Base-by-base conservation (phyloP, 345 rosid genomes). In the Dovyalis caffra region DNA sequence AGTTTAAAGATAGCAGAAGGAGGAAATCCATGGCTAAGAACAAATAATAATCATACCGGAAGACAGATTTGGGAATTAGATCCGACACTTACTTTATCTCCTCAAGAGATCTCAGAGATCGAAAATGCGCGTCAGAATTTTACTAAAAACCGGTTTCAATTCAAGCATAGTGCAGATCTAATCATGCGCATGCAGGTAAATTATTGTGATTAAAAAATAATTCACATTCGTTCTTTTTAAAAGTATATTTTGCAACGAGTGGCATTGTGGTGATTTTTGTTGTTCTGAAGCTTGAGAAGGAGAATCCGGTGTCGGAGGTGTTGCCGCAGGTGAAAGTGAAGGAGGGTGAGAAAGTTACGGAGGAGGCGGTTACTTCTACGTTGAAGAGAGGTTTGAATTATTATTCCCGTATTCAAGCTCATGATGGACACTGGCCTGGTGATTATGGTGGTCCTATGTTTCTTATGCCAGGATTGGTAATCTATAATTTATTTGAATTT, bases 361-460 rank as follows among this genome's bases (percentile, higher is more conserved):
- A 89, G 66, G 88, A 85, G 78, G 85, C 77, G 60, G 93, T 95
- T 71, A 83, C 81, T 2, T 70, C 26, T 64, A 85, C 93, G 5
- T 81, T 95, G 68, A 86, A 83, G 81, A 93, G 94, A 81, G 96
- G 90, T 70, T 11, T 95, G 76, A 82, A 77, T 80, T 91, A 85
- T 80, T 83, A 90, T 83, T 91, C 99, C 61, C 83, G 87, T 43
- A 75, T 93, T 31, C 98, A 93, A 83, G 97, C 96, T 2, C 84
- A 87, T 57, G 99, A 95, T 63, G 99, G 97, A 37, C 98, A 95
- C 75, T 95, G 99, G 99, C 92, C 97, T 1, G 98, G 99, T n/a
- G 99, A 95, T 83, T 95, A 95, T 84, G 98, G 97, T 32, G 99
- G 99, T 74, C 98, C 99, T 62, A 90, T 93, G 98, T 95, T 95